Conservation (phyloP, 495 filamentous ascomycete genomes). For the Arthonia radiata region DNA sequence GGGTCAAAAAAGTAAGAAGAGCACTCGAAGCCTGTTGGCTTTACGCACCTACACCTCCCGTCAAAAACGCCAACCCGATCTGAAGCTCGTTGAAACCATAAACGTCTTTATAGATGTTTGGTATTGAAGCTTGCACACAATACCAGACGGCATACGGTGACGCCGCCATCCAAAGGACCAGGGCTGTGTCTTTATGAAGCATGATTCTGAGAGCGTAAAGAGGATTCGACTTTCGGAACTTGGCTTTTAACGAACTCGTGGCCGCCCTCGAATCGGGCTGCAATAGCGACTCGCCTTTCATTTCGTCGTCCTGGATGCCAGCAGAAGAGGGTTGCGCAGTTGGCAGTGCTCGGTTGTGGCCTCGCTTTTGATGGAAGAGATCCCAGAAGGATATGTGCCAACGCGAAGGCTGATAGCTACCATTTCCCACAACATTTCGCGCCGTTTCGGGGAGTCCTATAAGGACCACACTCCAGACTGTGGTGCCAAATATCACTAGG, state of each 20-base stretch:
- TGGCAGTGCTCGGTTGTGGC: slow-evolving; percentile 3
- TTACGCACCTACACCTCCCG: no score
- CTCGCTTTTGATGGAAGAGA: slow-evolving; percentile 1
- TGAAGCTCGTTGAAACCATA: slow-evolving; percentile 15
- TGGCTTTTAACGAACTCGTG: no score
- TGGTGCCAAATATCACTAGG: slow-evolving; percentile 4
- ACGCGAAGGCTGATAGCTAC: slow-evolving; percentile 7
- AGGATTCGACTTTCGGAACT: slow-evolving; percentile 3
- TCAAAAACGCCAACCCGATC: slow-evolving; percentile 17
- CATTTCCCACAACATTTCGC: slow-evolving; percentile 20
- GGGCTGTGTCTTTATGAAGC: slow-evolving; percentile 5
- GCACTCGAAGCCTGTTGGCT: no score
- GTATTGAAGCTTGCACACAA: slow-evolving; percentile 13
- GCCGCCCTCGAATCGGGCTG: no score
- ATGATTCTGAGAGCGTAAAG: slow-evolving; percentile 5
- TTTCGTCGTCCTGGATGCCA: no score
- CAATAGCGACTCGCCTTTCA: no score
- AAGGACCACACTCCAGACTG: no score
- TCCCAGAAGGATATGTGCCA: slow-evolving; percentile 9
- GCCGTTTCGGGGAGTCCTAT: slow-evolving; percentile 23
- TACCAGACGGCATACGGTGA: slow-evolving; percentile 10
- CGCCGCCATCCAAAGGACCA: slow-evolving; percentile 8
- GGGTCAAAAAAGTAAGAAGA: no score
- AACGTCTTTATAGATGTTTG: slow-evolving; percentile 8
- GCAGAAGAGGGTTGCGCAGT: no score